Evolutionary conservation across 1,284 basidiomycete species (phyloP).

Genomic region (Rhodotorula mucilaginosa): DNA sequence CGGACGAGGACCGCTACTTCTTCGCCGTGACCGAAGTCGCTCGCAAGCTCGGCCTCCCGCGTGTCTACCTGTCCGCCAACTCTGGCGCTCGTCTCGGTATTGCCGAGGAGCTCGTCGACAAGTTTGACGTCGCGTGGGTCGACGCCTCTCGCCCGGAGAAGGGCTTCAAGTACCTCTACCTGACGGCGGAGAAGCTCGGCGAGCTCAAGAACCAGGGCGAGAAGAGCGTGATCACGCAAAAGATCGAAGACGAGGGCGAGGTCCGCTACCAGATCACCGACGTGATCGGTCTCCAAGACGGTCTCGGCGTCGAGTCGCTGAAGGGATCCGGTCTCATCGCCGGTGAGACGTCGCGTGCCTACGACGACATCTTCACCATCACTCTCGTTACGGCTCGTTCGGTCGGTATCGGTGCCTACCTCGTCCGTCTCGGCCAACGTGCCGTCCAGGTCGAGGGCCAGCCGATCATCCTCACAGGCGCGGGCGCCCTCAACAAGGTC

Average conservation of each 20-base stretch:
- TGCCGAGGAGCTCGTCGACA: constrained; percentile 83
- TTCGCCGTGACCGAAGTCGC: constrained; percentile 92
- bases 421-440: constrained; percentile 95
- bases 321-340: constrained; percentile 97
- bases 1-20: constrained; percentile 93
- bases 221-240: constrained; percentile 74
- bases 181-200: constrained; percentile 62
- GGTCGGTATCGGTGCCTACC: constrained; percentile 98
- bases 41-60: constrained; percentile 79
- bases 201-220: constrained; percentile 51
- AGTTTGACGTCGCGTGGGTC: constrained; percentile 92
- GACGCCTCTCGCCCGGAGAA: constrained; percentile 80
- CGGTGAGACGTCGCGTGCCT: constrained; percentile 95
- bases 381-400: constrained; percentile 98
- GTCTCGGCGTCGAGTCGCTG: constrained; percentile 96
- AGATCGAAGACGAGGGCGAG: constrained; percentile 82
- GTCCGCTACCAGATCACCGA: constrained; percentile 90
- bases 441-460: constrained; percentile 99
- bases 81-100: constrained; percentile 95
- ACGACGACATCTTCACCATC: constrained; percentile 99
- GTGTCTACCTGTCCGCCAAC: constrained; percentile 97
- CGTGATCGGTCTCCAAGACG: constrained; percentile 92
- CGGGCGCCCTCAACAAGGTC: constrained; percentile 96
- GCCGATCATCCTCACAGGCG: constrained; percentile 98
- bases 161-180: constrained; percentile 94